Conservation (phyloP, 164 flowering plant genomes). For the Kingdonia uniflora region DNA sequence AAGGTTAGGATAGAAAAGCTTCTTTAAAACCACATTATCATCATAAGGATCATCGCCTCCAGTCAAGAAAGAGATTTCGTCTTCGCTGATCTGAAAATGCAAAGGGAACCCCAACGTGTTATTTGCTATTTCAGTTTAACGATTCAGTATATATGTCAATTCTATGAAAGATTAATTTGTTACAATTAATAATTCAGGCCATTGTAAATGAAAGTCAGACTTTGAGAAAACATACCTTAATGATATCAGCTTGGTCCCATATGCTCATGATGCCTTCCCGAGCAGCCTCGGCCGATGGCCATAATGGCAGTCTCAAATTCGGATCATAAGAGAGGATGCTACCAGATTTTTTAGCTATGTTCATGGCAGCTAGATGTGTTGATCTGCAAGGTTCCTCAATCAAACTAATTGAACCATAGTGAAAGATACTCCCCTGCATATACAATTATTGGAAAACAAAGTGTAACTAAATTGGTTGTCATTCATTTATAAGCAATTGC, state of each 20-base stretch:
- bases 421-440: conserved; percentile 54
- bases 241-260: conserved; percentile 69
- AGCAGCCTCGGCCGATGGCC: conserved; percentile 76
- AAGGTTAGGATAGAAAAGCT: conserved; percentile 61
- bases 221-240: conserved; percentile 35
- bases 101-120: conserved; percentile 5
- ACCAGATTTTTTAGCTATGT: conserved; percentile 48
- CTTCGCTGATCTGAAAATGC: conserved; percentile 49
- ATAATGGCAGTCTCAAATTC: conserved; percentile 59
- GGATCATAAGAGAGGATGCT: conserved; percentile 69
- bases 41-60: conserved; percentile 62
- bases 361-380: conserved; percentile 62
- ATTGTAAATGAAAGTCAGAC: not conserved
- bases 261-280: conserved; percentile 53
- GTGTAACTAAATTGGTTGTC: not conserved
- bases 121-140: too few species aligned
- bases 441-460: not conserved
- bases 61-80: conserved; percentile 61
- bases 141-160: not conserved
- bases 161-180: not conserved
- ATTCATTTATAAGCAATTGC: not conserved
- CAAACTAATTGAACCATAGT: conserved; percentile 76
- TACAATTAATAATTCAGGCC: too few species aligned
- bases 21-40: conserved; percentile 53
- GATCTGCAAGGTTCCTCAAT: conserved; percentile 70